Evolutionary conservation across 2,329 filamentous ascomycete genomes (phyloP), one percentile per base, ranked within the genome.

Genomic region (Capronia epimyces): DNA sequence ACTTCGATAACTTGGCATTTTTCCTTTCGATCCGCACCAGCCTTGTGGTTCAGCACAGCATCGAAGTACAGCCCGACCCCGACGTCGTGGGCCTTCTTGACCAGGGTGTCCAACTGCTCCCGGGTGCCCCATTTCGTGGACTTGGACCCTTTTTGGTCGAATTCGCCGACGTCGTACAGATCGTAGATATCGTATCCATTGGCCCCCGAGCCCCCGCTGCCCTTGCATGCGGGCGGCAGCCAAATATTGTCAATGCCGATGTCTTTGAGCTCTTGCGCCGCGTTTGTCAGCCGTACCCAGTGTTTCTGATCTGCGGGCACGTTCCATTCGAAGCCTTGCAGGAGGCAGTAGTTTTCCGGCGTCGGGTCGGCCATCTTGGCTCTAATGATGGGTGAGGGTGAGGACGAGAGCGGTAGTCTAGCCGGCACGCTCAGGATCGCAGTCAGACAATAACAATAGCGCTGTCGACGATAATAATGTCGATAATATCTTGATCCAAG

Each of bases 121-220:
- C 79, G 78, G 9, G 68, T 68, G 2, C 82, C 82, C 81, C 81
- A 85, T 69, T 83, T 84, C 1, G 81, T 84, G 2, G 67, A 46
- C 12, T 43, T 46, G 1, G 67, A 62, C 29, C 78, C 78, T 62
- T 84, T 84, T 60, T 82, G 79, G 20, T 83, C 78, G 56, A 84
- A 85, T 60, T 84, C 81, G 42, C 82, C 82, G 7, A 81, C 66
- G 52, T 82, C 79, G 57, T 79, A 82, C 16, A 84, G 66, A 61
- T 84, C 82, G 63, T 83, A 84, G 55, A 78, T 71, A 62, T 81
- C 78, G 57, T 81, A 81, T 15, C 82, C 82, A 57, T 83, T 83
- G 41, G 79, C 79, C 34, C 20, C 5, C 25, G 75, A 66, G 1
- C 73, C 72, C 16, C 71, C 72, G 20, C 75, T 74, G 0, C 78